A percentile compares a stretch with the other conserved stretches of the same genome.
Conservation (phyloP, 306 rosid species). For the Leucaena leucocephala region DNA sequence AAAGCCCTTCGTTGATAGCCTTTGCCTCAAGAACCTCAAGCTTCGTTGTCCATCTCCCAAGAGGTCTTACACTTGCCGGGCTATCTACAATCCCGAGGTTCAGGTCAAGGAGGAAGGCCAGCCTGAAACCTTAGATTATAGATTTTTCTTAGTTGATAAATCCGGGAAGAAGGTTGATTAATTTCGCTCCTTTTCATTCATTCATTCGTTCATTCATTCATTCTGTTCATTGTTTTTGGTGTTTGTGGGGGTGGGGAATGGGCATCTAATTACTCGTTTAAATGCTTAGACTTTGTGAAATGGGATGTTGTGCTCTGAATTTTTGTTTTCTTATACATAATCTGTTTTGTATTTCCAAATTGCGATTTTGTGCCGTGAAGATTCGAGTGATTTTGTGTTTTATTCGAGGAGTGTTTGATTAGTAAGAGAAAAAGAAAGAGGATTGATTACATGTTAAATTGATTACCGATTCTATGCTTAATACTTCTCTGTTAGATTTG, state of each 20-base stretch:
- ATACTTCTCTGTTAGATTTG: not conserved
- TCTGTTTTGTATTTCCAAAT: not conserved
- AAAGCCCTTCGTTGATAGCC: conserved; percentile 26
- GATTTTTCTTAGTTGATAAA: conserved; percentile 61
- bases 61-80: conserved; percentile 59
- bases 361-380: not conserved
- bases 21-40: conserved; percentile 44
- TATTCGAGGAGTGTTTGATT: not conserved
- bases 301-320: conserved; percentile 24
- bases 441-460: not conserved
- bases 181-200: not conserved
- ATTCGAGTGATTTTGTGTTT: not conserved
- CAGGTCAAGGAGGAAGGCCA: conserved; percentile 66
- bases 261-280: not conserved
- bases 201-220: not conserved
- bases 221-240: conserved; percentile 2
- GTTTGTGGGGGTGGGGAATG: not conserved
- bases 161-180: conserved; percentile 63
- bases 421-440: not conserved
- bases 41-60: conserved; percentile 23
- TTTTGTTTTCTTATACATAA: not conserved
- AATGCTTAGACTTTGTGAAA: not conserved
- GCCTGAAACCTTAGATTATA: conserved; percentile 66
- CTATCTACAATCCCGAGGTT: conserved; percentile 66
- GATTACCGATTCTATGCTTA: not conserved